These are phyloP conservation scores for Pilatotrama ljubarskyi DNA, from an alignment of 768 basidiomycete genomes.

Conservation along the genomic window DNA sequence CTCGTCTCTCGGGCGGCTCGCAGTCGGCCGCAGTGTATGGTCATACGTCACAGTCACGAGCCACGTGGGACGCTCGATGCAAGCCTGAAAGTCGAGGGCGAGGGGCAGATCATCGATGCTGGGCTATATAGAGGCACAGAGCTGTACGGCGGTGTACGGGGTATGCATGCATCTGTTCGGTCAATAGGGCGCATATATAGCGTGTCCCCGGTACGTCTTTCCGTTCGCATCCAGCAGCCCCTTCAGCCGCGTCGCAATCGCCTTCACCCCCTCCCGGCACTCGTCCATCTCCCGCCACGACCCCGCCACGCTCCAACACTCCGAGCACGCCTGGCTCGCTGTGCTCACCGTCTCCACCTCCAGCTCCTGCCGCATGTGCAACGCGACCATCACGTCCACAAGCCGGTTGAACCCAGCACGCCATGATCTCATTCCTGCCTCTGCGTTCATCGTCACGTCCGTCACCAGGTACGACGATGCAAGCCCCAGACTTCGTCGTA, in stretches of 20 bases:
- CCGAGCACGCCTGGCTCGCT: slow-evolving; percentile 70
- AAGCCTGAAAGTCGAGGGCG: neutral
- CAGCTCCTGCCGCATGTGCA: slow-evolving; percentile 65
- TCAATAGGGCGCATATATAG: slow-evolving; percentile 38
- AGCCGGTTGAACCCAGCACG: slow-evolving; percentile 63
- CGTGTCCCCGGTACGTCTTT: slow-evolving; percentile 39
- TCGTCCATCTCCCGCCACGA: slow-evolving; percentile 70
- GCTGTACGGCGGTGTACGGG: neutral
- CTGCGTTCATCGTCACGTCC: slow-evolving; percentile 65
- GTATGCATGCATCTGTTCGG: neutral
- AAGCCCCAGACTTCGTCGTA: slow-evolving; percentile 66
- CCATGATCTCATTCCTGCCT: slow-evolving; percentile 62
- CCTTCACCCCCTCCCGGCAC: slow-evolving; percentile 60
- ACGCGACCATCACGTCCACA: slow-evolving; percentile 70
- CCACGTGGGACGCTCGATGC: slow-evolving; percentile 8
- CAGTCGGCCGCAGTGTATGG: neutral
- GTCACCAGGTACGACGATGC: slow-evolving; percentile 80
- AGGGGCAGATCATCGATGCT: neutral
- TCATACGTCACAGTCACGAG: neutral
- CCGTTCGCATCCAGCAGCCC: slow-evolving; percentile 56
- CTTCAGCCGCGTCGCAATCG: slow-evolving; percentile 62
- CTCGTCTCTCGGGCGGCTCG: neutral
- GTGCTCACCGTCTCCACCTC: slow-evolving; percentile 76
- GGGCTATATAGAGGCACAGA: neutral
- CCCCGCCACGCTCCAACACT: slow-evolving; percentile 76